These are phyloP conservation scores for Fusarium paranaense DNA, from an alignment of 2,329 filamentous ascomycete genomes.

Conservation along the genomic window DNA sequence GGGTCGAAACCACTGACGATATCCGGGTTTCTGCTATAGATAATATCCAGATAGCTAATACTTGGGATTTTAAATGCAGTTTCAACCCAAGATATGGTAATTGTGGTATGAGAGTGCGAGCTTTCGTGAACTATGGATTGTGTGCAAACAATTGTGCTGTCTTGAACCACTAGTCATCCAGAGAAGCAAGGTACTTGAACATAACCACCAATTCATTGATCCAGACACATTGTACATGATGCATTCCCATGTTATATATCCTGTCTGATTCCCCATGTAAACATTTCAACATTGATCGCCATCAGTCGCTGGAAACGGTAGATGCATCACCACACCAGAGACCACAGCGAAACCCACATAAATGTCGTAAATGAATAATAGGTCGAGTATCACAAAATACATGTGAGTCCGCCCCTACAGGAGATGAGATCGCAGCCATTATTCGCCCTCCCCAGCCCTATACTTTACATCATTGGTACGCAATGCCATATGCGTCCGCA, in stretches of 20 bases:
- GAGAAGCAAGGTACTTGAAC: background rate
- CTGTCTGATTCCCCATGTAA: background rate
- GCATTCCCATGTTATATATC: background rate
- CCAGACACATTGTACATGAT: background rate
- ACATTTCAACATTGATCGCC: background rate
- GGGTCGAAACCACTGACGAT: background rate
- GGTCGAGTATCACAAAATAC: constrained; percentile 44
- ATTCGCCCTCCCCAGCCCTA: constrained; percentile 34
- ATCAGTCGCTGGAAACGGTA: background rate
- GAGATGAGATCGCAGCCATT: constrained; percentile 48
- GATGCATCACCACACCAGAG: background rate
- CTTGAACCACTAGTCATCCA: background rate
- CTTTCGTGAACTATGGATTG: background rate
- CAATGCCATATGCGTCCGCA: constrained; percentile 36
- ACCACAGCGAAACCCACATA: constrained; percentile 22
- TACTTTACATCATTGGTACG: constrained; percentile 45
- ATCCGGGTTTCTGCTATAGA: background rate
- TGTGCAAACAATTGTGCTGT: background rate
- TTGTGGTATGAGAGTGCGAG: background rate
- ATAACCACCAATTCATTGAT: background rate
- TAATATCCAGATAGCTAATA: background rate
- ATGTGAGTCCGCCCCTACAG: constrained; percentile 41
- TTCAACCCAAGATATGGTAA: too few species aligned
- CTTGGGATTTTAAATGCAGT: background rate
- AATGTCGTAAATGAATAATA: constrained; percentile 38